phyloP scores from a whole-genome alignment of 1,139 yeast species.

The Suhomyces coccinellae region DNA sequence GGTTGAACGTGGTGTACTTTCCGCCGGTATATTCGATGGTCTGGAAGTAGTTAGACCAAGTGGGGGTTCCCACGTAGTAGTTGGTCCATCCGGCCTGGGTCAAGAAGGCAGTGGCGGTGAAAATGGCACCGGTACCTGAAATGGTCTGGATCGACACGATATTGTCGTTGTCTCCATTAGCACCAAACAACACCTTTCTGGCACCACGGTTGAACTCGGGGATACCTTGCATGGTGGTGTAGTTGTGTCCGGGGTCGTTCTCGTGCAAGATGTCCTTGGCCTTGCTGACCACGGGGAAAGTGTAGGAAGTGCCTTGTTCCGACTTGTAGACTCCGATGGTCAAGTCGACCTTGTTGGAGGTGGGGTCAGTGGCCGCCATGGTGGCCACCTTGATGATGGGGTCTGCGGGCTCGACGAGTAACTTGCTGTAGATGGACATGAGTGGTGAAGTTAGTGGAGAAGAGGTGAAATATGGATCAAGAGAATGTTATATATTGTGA shows the following conservation, averaged over 20 bases:
- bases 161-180: slow-evolving; percentile 24
- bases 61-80: slow-evolving; percentile 41
- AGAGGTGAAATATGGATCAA: not conserved
- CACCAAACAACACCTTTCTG: slow-evolving; percentile 37
- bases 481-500: not conserved
- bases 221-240: slow-evolving; percentile 45
- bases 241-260: slow-evolving; percentile 46
- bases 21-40: slow-evolving; percentile 38
- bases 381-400: slow-evolving; percentile 39
- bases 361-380: slow-evolving; percentile 28
- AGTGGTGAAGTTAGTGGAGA: not conserved
- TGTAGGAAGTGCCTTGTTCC: slow-evolving; percentile 36
- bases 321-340: slow-evolving; percentile 48
- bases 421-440: slow-evolving; percentile 26
- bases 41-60: slow-evolving; percentile 44
- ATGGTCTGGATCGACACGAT: slow-evolving; percentile 43
- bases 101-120: slow-evolving; percentile 37
- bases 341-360: slow-evolving; percentile 39
- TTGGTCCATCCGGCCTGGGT: slow-evolving; percentile 29
- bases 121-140: slow-evolving; percentile 48
- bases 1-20: slow-evolving; percentile 27
- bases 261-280: slow-evolving; percentile 35
- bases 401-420: slow-evolving; percentile 33
- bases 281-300: slow-evolving; percentile 38
- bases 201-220: slow-evolving; percentile 42